Base-by-base conservation (phyloP, 2,329 filamentous ascomycete species). In the Sporothrix protearum region DNA sequence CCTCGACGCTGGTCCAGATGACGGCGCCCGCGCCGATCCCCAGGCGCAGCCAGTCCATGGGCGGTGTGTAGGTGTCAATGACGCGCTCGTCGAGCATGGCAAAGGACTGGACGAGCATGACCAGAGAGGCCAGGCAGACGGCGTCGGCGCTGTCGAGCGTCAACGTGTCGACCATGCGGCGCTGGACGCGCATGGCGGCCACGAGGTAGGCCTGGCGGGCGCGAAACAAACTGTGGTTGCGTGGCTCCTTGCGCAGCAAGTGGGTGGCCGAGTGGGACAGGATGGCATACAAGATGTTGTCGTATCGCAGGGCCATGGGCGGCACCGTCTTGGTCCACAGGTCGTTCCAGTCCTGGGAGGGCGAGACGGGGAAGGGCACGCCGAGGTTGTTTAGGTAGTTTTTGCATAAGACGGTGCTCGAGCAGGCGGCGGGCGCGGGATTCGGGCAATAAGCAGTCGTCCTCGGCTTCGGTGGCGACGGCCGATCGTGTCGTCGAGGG, bases 321-420 rank as follows among this genome's bases (percentile, higher is more conserved):
- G 77, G 76, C 4, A 78, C 69, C 12, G 63, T 66, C 25, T 63
- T 71, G 30, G 63, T 28, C 74, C 76, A 78, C 16, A 77, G 67
- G 0, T 74, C 70, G 39, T 53, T 67, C 76, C 76, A 77, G 30
- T 68, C 70, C 14, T 71, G 49, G 19, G 73, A 73, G 2, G 76
- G 74, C 16, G 71, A 70, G 14, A 74, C 14, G 1, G 73, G 73
- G 22, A 75, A 76, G 0, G 74, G 76, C 9, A 68, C 68, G 61
- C 67, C 63, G 5, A 76, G 66, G 10, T 73, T 74, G 30, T 72
- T 63, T 3, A 75, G 55, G 69, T 75, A 77, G 53, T 78, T 75
- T 75, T 30, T 77, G 76, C 75, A 78, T 76, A 30, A 78, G 72
- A 1, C 76, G 76, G 55, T 77, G 76, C 64, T 78, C 77, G n/a